Conservation (phyloP, 345 rosid genomes). For the Passiflora organensis region DNA sequence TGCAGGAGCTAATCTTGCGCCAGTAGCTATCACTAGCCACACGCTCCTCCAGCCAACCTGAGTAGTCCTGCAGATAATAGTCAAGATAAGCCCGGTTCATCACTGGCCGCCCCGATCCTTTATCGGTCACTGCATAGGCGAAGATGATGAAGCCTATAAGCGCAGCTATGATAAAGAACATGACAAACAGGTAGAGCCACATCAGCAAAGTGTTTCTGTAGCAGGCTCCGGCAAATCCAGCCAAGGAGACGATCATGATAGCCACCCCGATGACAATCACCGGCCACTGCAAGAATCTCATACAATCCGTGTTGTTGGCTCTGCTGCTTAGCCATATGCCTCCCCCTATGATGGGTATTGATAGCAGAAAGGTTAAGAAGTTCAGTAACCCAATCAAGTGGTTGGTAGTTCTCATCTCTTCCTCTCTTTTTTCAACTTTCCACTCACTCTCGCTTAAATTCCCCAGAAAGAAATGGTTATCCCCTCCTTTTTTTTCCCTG, state of each 20-base stretch:
- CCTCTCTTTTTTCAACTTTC: neutral
- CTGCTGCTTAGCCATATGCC: constrained; percentile 95
- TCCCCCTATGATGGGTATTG: constrained; percentile 85
- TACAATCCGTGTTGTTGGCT: constrained; percentile 87
- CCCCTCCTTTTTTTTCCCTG: too few species aligned
- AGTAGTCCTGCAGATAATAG: constrained; percentile 59
- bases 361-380: constrained; percentile 81
- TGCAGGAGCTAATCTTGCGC: constrained; percentile 67
- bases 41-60: constrained; percentile 75
- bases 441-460: too few species aligned
- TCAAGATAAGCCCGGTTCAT: constrained; percentile 54
- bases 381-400: constrained; percentile 74
- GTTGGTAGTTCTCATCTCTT: constrained; percentile 63
- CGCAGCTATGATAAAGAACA: constrained; percentile 78
- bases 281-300: constrained; percentile 92
- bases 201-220: constrained; percentile 71
- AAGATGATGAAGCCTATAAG: constrained; percentile 81
- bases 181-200: constrained; percentile 76
- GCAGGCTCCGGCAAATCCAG: constrained; percentile 87
- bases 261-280: constrained; percentile 67
- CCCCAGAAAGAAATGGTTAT: too few species aligned
- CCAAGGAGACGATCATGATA: constrained; percentile 75
- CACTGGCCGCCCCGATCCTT: constrained; percentile 60
- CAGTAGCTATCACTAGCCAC: constrained; percentile 59
- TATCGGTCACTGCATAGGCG: constrained; percentile 81